These are phyloP conservation scores for Globisporangium nagaii DNA, from an alignment of 352 stramenopile genomes.

Conservation along the genomic window DNA sequence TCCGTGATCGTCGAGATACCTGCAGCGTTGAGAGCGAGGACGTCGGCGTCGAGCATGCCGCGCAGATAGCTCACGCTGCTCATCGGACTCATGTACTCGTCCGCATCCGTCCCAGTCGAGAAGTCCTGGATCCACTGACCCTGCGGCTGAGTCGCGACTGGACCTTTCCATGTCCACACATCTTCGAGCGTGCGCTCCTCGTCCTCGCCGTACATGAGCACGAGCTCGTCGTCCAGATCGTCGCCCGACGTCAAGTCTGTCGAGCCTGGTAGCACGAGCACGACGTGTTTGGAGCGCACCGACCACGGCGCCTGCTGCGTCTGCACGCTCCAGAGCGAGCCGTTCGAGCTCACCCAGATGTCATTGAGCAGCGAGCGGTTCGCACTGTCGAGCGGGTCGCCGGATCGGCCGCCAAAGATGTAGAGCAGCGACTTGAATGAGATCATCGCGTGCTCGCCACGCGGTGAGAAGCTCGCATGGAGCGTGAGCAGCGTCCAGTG, in stretches of 20 bases:
- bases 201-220: slow-evolving; percentile 62
- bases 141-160: background rate
- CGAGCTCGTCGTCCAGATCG: slow-evolving; percentile 38
- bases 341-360: slow-evolving; percentile 53
- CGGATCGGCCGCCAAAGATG: slow-evolving; percentile 49
- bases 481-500: slow-evolving; percentile 46
- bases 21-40: slow-evolving; percentile 36
- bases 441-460: slow-evolving; percentile 66
- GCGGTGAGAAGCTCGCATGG: slow-evolving; percentile 33
- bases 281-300: slow-evolving; percentile 47
- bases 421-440: slow-evolving; percentile 52
- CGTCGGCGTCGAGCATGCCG: slow-evolving; percentile 46
- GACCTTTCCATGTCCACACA: slow-evolving; percentile 58
- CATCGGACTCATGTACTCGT: slow-evolving; percentile 36
- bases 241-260: slow-evolving; percentile 36
- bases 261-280: slow-evolving; percentile 30
- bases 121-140: slow-evolving; percentile 48
- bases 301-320: slow-evolving; percentile 33
- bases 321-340: slow-evolving; percentile 34
- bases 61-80: slow-evolving; percentile 45
- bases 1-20: slow-evolving; percentile 80
- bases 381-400: slow-evolving; percentile 16
- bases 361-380: slow-evolving; percentile 52
- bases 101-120: slow-evolving; percentile 17
- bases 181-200: slow-evolving; percentile 51